A percentile compares a stretch with the other conserved stretches of the same genome.
phyloP scores from a whole-genome alignment of 1,139 yeast species.

The Protomyces macrosporus region DNA sequence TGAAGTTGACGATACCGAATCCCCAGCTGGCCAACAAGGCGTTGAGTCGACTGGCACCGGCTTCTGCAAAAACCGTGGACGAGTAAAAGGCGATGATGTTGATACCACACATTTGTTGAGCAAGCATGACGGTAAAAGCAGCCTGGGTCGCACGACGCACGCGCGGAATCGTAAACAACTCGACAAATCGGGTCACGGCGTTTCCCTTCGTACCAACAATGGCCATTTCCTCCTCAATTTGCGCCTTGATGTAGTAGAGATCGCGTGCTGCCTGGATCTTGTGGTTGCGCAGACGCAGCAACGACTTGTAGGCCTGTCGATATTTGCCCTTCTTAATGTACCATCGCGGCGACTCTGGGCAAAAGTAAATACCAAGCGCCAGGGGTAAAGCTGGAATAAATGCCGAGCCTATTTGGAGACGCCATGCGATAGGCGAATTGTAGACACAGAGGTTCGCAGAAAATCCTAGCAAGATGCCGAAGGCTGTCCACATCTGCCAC shows the following conservation, averaged over 20 bases:
- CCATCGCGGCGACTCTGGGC: conserved; percentile 82
- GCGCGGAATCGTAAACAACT: conserved; percentile 62
- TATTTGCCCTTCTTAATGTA: conserved; percentile 61
- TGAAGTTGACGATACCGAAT: conserved; percentile 72
- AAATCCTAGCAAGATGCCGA: conserved; percentile 79
- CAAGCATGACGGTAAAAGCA: conserved; percentile 76
- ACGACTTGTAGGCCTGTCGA: conserved; percentile 52
- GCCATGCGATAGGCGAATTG: conserved; percentile 58
- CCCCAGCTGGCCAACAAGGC: conserved; percentile 81
- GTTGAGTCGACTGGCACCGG: conserved; percentile 57
- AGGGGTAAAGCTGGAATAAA: conserved; percentile 67
- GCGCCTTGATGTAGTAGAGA: conserved; percentile 62
- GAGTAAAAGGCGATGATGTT: conserved; percentile 77
- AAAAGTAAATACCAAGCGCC: conserved; percentile 60
- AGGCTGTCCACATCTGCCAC: conserved; percentile 87
- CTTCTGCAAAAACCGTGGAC: conserved; percentile 64
- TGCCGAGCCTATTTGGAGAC: conserved; percentile 76
- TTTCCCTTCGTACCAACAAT: conserved; percentile 40
- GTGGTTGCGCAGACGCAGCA: conserved; percentile 48
- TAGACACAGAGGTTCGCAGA: conserved; percentile 61
- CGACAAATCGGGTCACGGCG: conserved; percentile 38
- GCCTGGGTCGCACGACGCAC: conserved; percentile 79
- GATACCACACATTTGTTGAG: conserved; percentile 91
- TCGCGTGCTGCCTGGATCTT: conserved; percentile 69
- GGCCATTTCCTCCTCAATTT: conserved; percentile 61